phyloP scores from a whole-genome alignment of 2,329 filamentous ascomycete species.

The Lecanicillium sp. region DNA sequence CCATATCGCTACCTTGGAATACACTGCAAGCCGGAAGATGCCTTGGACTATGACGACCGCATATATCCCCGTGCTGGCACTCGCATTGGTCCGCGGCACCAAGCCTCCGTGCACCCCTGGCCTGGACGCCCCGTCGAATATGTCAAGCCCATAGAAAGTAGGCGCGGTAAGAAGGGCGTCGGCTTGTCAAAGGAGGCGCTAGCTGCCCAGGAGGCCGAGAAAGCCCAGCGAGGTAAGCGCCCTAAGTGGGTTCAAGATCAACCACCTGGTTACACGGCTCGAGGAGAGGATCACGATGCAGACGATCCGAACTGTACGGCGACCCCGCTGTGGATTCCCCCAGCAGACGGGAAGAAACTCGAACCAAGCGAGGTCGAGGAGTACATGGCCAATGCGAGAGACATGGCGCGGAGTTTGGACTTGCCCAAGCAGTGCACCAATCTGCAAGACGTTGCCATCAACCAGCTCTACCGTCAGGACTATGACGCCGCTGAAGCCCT shows the following conservation, averaged over 20 bases:
- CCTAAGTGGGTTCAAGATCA: slow-evolving; percentile 94
- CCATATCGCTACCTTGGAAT: slow-evolving; percentile 92
- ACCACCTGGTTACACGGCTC: slow-evolving; percentile 73
- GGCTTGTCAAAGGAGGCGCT: slow-evolving; percentile 74
- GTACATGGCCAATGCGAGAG: slow-evolving; percentile 65
- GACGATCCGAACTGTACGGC: slow-evolving; percentile 70
- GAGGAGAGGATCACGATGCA: slow-evolving; percentile 68
- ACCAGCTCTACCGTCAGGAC: slow-evolving; percentile 61
- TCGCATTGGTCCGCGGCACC: slow-evolving; percentile 81
- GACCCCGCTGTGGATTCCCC: slow-evolving; percentile 70
- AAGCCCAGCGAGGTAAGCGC: slow-evolving; percentile 66
- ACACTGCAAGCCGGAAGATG: slow-evolving; percentile 92
- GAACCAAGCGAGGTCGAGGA: slow-evolving; percentile 56
- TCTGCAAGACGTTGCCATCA: slow-evolving; percentile 73
- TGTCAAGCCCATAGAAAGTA: slow-evolving; percentile 79
- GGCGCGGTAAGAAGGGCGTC: slow-evolving; percentile 66
- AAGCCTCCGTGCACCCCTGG: slow-evolving; percentile 81
- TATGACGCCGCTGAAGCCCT: slow-evolving; percentile 68
- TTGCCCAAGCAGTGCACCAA: slow-evolving; percentile 74
- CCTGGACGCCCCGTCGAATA: slow-evolving; percentile 81
- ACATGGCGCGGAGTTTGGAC: slow-evolving; percentile 57
- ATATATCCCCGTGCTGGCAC: slow-evolving; percentile 96
- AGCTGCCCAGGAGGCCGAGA: slow-evolving; percentile 74
- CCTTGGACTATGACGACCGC: slow-evolving; percentile 90
- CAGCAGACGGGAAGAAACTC: slow-evolving; percentile 41